Percentiles rank a stretch among this genome's conserved stretches.
Conservation (phyloP, 1,284 basidiomycete genomes). For the Rugosomyces carneus region DNA sequence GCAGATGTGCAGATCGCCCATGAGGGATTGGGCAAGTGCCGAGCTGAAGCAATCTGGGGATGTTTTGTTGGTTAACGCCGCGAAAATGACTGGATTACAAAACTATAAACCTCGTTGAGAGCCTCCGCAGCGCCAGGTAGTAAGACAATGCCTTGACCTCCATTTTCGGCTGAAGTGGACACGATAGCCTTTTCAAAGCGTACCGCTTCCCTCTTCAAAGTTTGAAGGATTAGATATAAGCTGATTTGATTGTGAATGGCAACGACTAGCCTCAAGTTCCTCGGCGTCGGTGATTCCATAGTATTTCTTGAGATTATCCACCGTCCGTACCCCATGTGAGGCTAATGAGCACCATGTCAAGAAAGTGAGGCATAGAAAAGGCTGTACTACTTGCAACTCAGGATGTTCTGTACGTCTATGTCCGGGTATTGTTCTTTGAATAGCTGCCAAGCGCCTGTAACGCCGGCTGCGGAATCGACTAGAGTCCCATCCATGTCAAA, state of each 20-base stretch:
- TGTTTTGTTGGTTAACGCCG: neutral
- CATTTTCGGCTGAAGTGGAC: slow-evolving; percentile 44
- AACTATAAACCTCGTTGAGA: slow-evolving; percentile 41
- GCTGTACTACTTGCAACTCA: slow-evolving; percentile 48
- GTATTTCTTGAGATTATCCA: slow-evolving; percentile 69
- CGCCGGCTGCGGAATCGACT: slow-evolving; percentile 67
- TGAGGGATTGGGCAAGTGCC: slow-evolving; percentile 43
- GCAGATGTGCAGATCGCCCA: slow-evolving; percentile 72
- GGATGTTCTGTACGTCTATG: slow-evolving; percentile 55
- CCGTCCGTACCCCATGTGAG: slow-evolving; percentile 75
- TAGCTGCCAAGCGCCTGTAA: slow-evolving; percentile 67
- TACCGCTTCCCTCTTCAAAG: slow-evolving; percentile 47
- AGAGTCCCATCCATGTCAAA: slow-evolving; percentile 81
- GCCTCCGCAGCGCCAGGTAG: slow-evolving; percentile 57
- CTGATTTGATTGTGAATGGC: neutral
- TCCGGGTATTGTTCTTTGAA: slow-evolving; percentile 59
- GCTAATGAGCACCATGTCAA: slow-evolving; percentile 34
- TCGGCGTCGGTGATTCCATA: slow-evolving; percentile 66
- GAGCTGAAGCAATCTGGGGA: slow-evolving; percentile 37
- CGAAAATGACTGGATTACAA: too few species aligned
- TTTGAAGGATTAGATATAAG: neutral
- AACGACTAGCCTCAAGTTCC: slow-evolving; percentile 51
- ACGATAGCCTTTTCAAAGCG: slow-evolving; percentile 69
- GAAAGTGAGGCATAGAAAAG: slow-evolving; percentile 7
- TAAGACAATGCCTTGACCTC: slow-evolving; percentile 50